A percentile compares a stretch with the other conserved stretches of the same genome.
phyloP scores from a whole-genome alignment of 1,284 basidiomycete species.

The Jaminaea rosea region DNA sequence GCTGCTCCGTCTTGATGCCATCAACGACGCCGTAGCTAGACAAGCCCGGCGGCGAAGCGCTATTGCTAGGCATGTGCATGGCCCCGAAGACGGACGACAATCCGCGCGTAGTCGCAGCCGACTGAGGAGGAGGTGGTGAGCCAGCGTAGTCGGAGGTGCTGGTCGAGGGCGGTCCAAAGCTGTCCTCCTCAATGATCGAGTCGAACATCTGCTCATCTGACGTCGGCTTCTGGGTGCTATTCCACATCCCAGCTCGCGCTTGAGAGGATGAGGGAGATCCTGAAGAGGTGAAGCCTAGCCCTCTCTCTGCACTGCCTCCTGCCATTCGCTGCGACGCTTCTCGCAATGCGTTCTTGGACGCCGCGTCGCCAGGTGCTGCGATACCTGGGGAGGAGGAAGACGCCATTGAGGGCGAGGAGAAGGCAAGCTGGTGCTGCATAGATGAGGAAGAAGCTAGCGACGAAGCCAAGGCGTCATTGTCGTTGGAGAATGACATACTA shows the following conservation, averaged over 20 bases:
- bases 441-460: too few species aligned
- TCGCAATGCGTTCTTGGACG: neutral
- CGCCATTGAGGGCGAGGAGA: neutral
- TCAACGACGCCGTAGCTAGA: neutral
- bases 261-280: too few species aligned
- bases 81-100: neutral
- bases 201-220: conserved; percentile 39
- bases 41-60: neutral
- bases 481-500: too few species aligned
- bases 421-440: neutral
- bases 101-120: too few species aligned
- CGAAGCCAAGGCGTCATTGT: too few species aligned
- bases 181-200: conserved; percentile 31
- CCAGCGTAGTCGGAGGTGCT: neutral
- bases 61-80: neutral
- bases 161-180: conserved; percentile 15
- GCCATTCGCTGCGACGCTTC: neutral
- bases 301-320: neutral
- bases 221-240: neutral
- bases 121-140: neutral
- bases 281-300: too few species aligned
- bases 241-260: too few species aligned
- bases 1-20: neutral
- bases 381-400: neutral
- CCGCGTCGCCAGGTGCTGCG: neutral